These are phyloP conservation scores for Colletotrichum musicola DNA, from an alignment of 2,329 filamentous ascomycete genomes.

Conservation along the genomic window DNA sequence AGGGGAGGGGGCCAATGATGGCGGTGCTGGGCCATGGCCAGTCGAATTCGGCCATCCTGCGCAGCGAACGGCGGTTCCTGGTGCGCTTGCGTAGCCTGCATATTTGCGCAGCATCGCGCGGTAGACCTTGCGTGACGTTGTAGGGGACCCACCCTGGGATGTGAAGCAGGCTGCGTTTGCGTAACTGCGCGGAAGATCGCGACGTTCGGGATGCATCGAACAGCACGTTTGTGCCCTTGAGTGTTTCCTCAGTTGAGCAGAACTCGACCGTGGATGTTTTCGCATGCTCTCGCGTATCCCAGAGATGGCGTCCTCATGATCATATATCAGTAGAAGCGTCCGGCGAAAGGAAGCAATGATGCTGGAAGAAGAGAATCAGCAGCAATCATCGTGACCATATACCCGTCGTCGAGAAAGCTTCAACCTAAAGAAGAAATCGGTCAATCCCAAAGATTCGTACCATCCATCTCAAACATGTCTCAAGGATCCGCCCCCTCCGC, in stretches of 20 bases:
- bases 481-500: slow-evolving; percentile 18
- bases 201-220: background rate
- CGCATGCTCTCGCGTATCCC: background rate
- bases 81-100: background rate
- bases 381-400: background rate
- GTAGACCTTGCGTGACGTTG: slow-evolving; percentile 3
- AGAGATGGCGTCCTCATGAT: background rate
- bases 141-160: background rate
- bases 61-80: background rate
- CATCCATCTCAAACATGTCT: slow-evolving; percentile 17
- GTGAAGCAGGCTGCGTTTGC: background rate
- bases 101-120: slow-evolving; percentile 22
- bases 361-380: background rate
- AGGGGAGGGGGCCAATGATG: slow-evolving; percentile 14
- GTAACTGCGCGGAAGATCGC: background rate
- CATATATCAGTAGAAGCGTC: slow-evolving; percentile 12
- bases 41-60: background rate
- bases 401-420: background rate
- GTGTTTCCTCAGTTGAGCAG: slow-evolving; percentile 7
- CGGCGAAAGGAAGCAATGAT: background rate
- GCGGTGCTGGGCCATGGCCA: background rate
- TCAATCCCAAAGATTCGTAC: background rate
- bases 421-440: background rate
- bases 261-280: background rate
- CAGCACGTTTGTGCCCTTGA: slow-evolving; percentile 31